Evolutionary conservation across 164 flowering plant species (phyloP).

Genomic region (Annona cherimola): DNA sequence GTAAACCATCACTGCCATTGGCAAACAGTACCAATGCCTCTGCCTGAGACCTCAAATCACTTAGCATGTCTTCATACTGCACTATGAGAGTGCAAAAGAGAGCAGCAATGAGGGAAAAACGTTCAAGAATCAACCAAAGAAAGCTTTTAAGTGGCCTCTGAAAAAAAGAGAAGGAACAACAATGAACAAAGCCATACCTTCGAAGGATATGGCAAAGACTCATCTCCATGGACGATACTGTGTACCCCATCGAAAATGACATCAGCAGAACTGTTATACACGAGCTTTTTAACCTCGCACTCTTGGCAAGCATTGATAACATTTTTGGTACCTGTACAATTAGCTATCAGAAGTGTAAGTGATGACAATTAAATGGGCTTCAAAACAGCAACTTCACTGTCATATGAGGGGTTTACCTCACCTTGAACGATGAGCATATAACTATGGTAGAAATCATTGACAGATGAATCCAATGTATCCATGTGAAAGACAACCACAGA

Average conservation of each 20-base stretch:
- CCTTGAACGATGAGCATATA: slow-evolving; percentile 78
- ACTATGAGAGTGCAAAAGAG: background rate
- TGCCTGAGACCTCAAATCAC: slow-evolving; percentile 79
- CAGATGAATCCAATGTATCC: slow-evolving; percentile 26
- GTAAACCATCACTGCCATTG: slow-evolving; percentile 56
- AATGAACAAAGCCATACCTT: slow-evolving; percentile 36
- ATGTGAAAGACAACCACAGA: slow-evolving; percentile 62
- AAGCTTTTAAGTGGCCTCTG: background rate
- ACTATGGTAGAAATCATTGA: slow-evolving; percentile 37
- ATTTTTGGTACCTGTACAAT: slow-evolving; percentile 66
- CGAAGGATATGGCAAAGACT: slow-evolving; percentile 57
- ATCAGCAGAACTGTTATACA: slow-evolving; percentile 82
- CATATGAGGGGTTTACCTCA: slow-evolving; percentile 15
- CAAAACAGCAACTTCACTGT: background rate
- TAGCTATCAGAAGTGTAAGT: background rate
- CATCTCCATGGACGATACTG: slow-evolving; percentile 65
- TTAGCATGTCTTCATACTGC: slow-evolving; percentile 54
- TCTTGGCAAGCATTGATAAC: slow-evolving; percentile 78
- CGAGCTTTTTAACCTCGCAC: slow-evolving; percentile 60
- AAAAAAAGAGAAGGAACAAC: background rate
- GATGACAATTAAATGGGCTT: background rate
- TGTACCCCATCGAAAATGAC: slow-evolving; percentile 67
- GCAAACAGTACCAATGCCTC: slow-evolving; percentile 67
- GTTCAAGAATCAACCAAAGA: background rate
- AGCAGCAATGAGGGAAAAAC: background rate